phyloP scores from a whole-genome alignment of 1,139 yeast genomes.

The Tardiomyces digboiensis region DNA sequence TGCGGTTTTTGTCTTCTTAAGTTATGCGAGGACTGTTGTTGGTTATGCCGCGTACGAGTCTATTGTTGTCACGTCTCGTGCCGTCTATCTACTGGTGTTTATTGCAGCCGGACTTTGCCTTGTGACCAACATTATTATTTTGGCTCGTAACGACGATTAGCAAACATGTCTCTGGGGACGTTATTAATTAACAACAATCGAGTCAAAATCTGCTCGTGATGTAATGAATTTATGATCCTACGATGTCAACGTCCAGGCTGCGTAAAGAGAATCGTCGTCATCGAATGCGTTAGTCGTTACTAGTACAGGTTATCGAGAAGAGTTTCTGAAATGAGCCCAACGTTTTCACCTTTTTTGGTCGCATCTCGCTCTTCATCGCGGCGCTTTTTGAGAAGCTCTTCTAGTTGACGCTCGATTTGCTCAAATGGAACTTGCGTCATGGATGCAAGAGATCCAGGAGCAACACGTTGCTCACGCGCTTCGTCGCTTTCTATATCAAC shows the following conservation, averaged over 20 bases:
- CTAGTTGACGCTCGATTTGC: not conserved
- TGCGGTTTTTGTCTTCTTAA: constrained; percentile 11
- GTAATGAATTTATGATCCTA: too few relatives aligned
- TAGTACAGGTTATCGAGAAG: not conserved
- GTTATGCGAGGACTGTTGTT: constrained; percentile 15
- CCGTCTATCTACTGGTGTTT: constrained; percentile 9
- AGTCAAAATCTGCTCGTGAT: too few relatives aligned
- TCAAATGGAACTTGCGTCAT: not conserved
- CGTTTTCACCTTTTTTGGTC: not conserved
- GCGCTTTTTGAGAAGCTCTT: not conserved
- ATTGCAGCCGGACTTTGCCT: constrained; percentile 13
- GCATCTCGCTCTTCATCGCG: not conserved
- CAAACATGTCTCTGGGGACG: too few relatives aligned
- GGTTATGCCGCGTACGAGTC: constrained; percentile 16
- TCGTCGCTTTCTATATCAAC: constrained; percentile 86
- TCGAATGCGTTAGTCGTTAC: constrained; percentile 1
- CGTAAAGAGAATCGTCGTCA: too few relatives aligned
- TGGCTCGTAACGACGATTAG: too few relatives aligned
- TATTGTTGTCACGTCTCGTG: constrained; percentile 12
- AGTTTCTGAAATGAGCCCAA: not conserved
- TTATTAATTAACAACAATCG: too few relatives aligned
- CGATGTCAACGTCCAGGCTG: too few relatives aligned
- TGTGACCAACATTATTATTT: constrained; percentile 14
- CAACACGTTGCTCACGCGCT: constrained; percentile 40
- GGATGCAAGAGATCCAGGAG: not conserved